Conservation (phyloP, 768 basidiomycete species). For the Omphalotus guepiniiformis region DNA sequence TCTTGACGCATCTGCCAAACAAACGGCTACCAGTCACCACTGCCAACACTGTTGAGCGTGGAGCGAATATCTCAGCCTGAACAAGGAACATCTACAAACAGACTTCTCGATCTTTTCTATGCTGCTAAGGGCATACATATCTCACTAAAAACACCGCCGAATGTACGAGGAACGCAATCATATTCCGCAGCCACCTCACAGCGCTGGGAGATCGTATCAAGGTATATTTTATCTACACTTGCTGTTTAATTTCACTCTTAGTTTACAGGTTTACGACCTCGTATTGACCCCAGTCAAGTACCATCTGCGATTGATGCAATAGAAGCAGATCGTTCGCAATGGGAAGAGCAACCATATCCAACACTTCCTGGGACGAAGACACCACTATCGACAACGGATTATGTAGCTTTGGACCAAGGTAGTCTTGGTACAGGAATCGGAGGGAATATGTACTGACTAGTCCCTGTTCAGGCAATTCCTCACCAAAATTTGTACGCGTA, state of each 20-base stretch:
- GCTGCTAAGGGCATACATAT: no score
- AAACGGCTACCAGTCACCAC: no score
- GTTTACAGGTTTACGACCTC: conserved; percentile 62
- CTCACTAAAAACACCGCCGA: no score
- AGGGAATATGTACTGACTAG: neutral
- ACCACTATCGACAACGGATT: conserved; percentile 86
- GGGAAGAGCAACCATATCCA: conserved; percentile 68
- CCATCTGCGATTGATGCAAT: conserved; percentile 86
- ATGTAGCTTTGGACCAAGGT: conserved; percentile 88
- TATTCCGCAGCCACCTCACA: conserved; percentile 70
- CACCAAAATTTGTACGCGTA: conserved; percentile 84
- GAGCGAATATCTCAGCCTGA: no score
- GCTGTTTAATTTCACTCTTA: neutral
- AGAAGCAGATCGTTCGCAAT: conserved; percentile 74
- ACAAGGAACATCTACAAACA: no score
- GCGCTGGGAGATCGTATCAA: conserved; percentile 51
- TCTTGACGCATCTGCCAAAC: no score
- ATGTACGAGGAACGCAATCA: conserved; percentile 47
- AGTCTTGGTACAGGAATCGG: neutral
- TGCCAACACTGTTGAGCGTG: no score
- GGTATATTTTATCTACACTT: conserved; percentile 24
- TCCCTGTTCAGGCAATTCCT: conserved; percentile 64
- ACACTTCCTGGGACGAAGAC: conserved; percentile 54
- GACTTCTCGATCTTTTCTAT: no score
- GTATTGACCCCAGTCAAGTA: conserved; percentile 84